Evolutionary conservation across 192 early-diverging fungal species (phyloP).

Genomic region (Backusella westeae): DNA sequence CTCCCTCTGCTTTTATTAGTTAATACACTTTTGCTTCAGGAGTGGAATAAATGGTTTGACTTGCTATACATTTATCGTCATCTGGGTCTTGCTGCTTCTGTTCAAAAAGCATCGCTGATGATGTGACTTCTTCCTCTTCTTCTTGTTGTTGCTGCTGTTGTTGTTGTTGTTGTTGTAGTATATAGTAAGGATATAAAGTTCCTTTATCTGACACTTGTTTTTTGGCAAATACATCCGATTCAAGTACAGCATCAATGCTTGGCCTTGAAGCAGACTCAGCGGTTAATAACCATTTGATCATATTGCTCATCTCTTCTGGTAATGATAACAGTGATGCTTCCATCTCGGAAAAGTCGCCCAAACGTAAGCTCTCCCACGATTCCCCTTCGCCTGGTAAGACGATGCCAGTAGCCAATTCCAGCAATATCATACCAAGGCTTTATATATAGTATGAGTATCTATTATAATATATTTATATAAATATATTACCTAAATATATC

Average conservation of each 20-base stretch:
- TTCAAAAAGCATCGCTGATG: background rate
- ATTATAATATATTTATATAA: background rate
- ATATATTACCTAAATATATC: conserved; percentile 78
- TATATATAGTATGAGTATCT: background rate
- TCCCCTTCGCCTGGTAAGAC: conserved; percentile 86
- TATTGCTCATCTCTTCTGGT: conserved; percentile 52
- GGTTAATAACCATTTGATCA: conserved; percentile 43
- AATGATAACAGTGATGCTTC: conserved; percentile 38
- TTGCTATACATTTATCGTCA: background rate
- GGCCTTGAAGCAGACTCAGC: background rate
- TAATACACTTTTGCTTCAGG: background rate
- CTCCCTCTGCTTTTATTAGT: background rate
- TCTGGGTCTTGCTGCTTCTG: background rate
- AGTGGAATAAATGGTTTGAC: background rate
- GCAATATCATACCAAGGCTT: conserved; percentile 86
- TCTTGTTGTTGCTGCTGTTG: too few species aligned
- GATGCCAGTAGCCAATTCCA: conserved; percentile 86
- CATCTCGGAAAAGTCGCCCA: conserved; percentile 67
- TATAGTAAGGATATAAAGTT: background rate
- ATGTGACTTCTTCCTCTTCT: background rate
- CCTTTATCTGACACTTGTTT: background rate
- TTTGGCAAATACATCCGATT: background rate
- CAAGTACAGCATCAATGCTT: background rate
- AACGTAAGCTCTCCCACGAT: conserved; percentile 83
- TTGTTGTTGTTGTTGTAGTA: background rate